Evolutionary conservation across 129 eudicot genomes (phyloP).

Genomic region (Ambrosia trifida): DNA sequence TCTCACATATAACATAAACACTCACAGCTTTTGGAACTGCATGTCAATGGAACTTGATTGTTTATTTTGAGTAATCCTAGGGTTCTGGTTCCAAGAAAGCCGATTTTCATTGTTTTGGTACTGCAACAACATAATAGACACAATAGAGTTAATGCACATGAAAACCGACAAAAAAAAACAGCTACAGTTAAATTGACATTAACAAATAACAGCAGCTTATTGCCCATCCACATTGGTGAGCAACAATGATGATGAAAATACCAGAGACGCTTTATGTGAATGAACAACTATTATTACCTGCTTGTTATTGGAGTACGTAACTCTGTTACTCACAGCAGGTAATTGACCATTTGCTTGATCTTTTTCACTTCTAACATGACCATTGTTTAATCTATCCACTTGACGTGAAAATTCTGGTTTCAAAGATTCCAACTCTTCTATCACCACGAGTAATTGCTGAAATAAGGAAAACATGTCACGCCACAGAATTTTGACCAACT

Average conservation of each 20-base stretch:
- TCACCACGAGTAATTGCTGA: conserved; percentile 69
- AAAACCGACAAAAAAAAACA: background rate
- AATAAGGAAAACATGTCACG: conserved; percentile 25
- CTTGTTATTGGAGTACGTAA: conserved; percentile 34
- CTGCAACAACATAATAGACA: conserved; percentile 35
- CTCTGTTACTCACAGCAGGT: conserved; percentile 38
- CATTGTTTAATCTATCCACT: conserved; percentile 50
- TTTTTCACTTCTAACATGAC: conserved; percentile 36
- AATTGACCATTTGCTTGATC: conserved; percentile 47
- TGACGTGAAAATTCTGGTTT: conserved; percentile 60
- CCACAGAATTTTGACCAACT: conserved; percentile 13
- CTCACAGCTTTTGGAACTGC: conserved; percentile 89
- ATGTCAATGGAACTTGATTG: conserved; percentile 51
- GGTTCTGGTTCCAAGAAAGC: conserved; percentile 58
- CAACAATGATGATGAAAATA: conserved; percentile 9
- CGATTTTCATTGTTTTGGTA: conserved; percentile 31
- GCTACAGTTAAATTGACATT: background rate
- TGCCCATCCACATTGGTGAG: conserved; percentile 20
- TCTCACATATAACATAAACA: conserved; percentile 24
- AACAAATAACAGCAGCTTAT: conserved; percentile 20
- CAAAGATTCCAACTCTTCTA: conserved; percentile 79
- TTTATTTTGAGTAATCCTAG: conserved; percentile 37
- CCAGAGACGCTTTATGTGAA: conserved; percentile 5
- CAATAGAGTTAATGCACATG: conserved; percentile 13
- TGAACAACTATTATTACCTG: conserved; percentile 46